Conservation (phyloP, 2,329 filamentous ascomycete genomes). For the Plenodomus lindquistii region DNA sequence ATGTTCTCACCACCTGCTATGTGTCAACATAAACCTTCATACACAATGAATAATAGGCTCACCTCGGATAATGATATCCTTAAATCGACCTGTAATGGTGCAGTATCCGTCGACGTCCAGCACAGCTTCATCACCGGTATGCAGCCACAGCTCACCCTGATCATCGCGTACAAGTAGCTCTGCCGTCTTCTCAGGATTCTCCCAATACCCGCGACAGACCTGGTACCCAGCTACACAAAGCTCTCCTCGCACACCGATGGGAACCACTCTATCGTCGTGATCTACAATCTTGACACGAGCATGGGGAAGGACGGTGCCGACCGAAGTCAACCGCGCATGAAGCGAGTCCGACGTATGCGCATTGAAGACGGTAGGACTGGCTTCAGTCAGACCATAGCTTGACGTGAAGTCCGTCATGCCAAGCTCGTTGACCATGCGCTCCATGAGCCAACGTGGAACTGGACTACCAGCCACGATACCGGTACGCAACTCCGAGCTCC, state of each 20-base stretch:
- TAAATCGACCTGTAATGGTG: constrained; percentile 73
- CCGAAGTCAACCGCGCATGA: constrained; percentile 68
- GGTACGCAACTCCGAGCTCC: constrained; percentile 61
- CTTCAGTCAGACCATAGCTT: constrained; percentile 69
- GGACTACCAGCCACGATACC: constrained; percentile 80
- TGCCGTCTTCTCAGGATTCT: constrained; percentile 74
- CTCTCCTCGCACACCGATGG: constrained; percentile 70
- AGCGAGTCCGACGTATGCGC: constrained; percentile 74
- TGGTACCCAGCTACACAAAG: constrained; percentile 80
- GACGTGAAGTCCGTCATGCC: constrained; percentile 73
- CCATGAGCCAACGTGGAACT: constrained; percentile 75
- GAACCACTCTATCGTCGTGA: constrained; percentile 65
- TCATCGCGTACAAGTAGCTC: constrained; percentile 72
- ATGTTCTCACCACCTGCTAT: constrained; percentile 45
- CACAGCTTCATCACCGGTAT: constrained; percentile 46
- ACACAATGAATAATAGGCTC: constrained; percentile 7
- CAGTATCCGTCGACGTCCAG: constrained; percentile 61
- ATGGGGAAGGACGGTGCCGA: constrained; percentile 77
- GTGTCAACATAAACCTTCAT: constrained; percentile 1
- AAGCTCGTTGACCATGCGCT: constrained; percentile 69
- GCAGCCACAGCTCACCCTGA: constrained; percentile 52
- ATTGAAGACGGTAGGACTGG: constrained; percentile 80
- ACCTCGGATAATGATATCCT: constrained; percentile 78
- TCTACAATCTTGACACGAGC: constrained; percentile 76
- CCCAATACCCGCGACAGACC: constrained; percentile 65